Evolutionary conservation across 169 alveolate genomes (phyloP), one percentile per base, ranked within the genome.

Genomic region (Sarcocystis neurona): DNA sequence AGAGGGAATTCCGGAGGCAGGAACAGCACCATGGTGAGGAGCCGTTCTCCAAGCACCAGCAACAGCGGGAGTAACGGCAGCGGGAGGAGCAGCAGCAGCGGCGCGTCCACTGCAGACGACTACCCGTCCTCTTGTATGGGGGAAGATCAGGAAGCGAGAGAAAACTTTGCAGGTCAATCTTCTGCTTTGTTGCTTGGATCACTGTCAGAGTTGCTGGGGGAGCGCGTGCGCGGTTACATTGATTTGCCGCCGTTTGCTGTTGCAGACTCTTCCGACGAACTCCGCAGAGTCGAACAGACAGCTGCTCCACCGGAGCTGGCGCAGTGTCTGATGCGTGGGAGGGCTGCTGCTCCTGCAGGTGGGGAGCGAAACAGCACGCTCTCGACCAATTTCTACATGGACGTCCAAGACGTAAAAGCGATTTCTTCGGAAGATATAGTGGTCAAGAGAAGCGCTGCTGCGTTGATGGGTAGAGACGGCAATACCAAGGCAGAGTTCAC

Each of bases 351-450:
- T n/a, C 37, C 39, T 5, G 37, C 75, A 37, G 75, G 32, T 20
- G 20, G 30, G 30, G 75, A 6, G 41, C 32, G 37, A 5, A 44
- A 18, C 30, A 44, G 43, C 43, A 34, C 53, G 79, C 53, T n/a
- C 47, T 34, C 75, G 68, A 34, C 66, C 66, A 53, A 23, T 53
- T 23, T 15, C 30, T 12, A 15, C 30, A 53, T 23, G 66, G 23
- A 53, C 66, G 39, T 39, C 32, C 34, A 72, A 37, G 82, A 72
- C 39, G 34, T 72, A 1, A 72, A 72, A 8, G 23, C 84, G 47
- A 84, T 84, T 48, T 84, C 70, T 41, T 84, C 89, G 6, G 78
- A 30, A 4, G 82, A 84, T n/a, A 50, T 84, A 4, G 44, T 84
- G 44, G 44, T 46, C 8, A 44, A 32, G 50, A 48, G 60, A 15